Percentiles rank a stretch among this genome's conserved stretches.
Conservation (phyloP, 148 eudicot species). For the Diospyros kaki region DNA sequence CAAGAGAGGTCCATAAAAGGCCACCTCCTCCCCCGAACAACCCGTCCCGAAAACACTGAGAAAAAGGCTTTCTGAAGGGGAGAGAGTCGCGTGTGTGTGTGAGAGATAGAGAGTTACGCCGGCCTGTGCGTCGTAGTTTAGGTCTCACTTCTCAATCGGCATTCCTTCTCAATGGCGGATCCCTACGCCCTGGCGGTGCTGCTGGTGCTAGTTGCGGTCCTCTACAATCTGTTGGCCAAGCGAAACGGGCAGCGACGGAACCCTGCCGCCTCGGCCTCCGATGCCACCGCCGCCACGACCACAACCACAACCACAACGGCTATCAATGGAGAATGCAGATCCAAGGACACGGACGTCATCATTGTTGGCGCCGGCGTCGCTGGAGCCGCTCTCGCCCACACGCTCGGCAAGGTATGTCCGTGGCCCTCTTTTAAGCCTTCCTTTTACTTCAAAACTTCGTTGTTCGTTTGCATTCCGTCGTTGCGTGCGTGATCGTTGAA, state of each 20-base stretch:
- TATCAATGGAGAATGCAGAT: conserved; percentile 26
- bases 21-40: too few relatives aligned
- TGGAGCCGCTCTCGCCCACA: conserved; percentile 76
- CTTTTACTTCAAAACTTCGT: neutral
- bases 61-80: too few relatives aligned
- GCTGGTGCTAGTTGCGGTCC: conserved; percentile 21
- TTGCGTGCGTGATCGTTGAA: neutral
- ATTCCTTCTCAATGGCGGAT: too few relatives aligned
- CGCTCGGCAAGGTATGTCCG: conserved; percentile 58
- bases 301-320: conserved; percentile 18
- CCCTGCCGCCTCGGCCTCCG: neutral
- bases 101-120: too few relatives aligned
- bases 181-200: conserved; percentile 19
- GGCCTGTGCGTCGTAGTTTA: too few relatives aligned
- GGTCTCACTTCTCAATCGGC: too few relatives aligned
- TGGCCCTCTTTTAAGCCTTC: neutral
- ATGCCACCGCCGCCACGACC: too few relatives aligned
- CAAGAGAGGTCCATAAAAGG: too few relatives aligned
- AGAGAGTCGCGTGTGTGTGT: too few relatives aligned
- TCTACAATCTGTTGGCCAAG: conserved; percentile 19
- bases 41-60: too few relatives aligned
- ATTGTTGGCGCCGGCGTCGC: conserved; percentile 78
- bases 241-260: conserved; percentile 10
- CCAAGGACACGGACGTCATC: conserved; percentile 41
- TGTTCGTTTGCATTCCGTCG: neutral